Base-by-base conservation (phyloP, 441 rosid genomes). In the Melastoma candidum region DNA sequence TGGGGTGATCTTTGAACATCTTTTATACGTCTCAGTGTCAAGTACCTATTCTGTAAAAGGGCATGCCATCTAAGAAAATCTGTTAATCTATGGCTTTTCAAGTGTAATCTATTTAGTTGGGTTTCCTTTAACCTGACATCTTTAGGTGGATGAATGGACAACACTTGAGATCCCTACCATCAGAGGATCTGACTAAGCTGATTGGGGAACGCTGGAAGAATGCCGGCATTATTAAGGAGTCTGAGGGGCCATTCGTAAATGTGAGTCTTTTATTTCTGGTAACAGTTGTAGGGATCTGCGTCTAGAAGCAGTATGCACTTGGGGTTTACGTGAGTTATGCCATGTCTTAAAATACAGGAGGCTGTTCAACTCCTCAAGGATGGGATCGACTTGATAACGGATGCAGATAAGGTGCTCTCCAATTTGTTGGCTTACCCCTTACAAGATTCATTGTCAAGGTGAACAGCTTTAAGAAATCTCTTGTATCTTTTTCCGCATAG, bases 71-170 rank as follows among this genome's bases (percentile, higher is more conserved):
- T 25, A 52, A 39, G 13, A 29, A 47, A 26, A 54, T 12, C 26
- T 47, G 8, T 46, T 12, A 44, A 29, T 27, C 13, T 17, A 17
- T 17, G 22, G 22, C 22, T 17, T 17, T 17, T 17, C 22, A 17
- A 17, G 22, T 17, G 22, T 17, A 17, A 17, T 17, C 22, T 17
- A 17, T 17, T 17, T 17, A 17, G 22, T 17, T 17, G 22, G 10
- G 43, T 41, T 48, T 54, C 8, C 61, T 65, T 39, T 11, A 12
- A 14, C 48, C 13, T 63, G 13, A 51, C 44, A 68, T 58, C 25
- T 67, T 14, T 71, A 86, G 97, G 83, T 92, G 98, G 98, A 92
- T 92, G 95, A 92, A 92, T 73, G 98, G 98, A 53, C 95, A 75
- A 71, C 90, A 85, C 75, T 59, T 92, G 56, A 82, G 76, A 66